Base-by-base conservation (phyloP, 805 yeast species). In the Diddensiella caesifluorescens region DNA sequence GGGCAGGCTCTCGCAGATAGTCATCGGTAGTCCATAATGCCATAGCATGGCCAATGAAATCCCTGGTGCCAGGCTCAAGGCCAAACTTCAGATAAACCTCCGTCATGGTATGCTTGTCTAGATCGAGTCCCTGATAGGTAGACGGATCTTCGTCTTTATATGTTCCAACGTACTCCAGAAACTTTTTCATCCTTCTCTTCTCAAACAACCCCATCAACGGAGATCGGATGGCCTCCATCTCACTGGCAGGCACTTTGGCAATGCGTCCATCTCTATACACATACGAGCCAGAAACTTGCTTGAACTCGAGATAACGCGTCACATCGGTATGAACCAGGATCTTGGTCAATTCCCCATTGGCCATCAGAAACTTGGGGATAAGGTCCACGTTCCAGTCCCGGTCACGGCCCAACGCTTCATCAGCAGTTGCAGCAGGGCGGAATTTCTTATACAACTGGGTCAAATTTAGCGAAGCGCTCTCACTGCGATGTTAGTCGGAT, bases 21-120 rank as follows among this genome's bases (percentile, higher is more conserved):
- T 83, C 88, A 59, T 92, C 98, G 56, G 86, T 89, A 16, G 92
- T 75, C 82, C 95, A 89, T 46, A 92, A 74, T 12, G 97, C 98
- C 98, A 92, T 92, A 3, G 98, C 92, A 63, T 92, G 98, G 35
- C 98, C 98, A 51, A 92, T 85, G 57, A 92, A 92, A 63, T 92
- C 97, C 60, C 86, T 83, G 16, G 97, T 89, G 27, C 96, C 95
- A 42, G 77, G 75, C 56, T 92, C 96, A 41, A 92, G 75, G 4
- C 97, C 95, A 57, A 80, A 92, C 62, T 90, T 82, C 57, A 76
- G 74, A 64, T 83, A 92, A 27, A 92, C 81, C 55, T 87, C 95
- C 51, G 85, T 86, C 90, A 89, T 90, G 38, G 96, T 84, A 62
- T 81, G 83, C 49, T 71, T 74, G 64, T 90, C 97, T 52, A 92